These are phyloP conservation scores for Paspalum vaginatum DNA, from an alignment of 176 grass and related monocot species.

Conservation along the genomic window DNA sequence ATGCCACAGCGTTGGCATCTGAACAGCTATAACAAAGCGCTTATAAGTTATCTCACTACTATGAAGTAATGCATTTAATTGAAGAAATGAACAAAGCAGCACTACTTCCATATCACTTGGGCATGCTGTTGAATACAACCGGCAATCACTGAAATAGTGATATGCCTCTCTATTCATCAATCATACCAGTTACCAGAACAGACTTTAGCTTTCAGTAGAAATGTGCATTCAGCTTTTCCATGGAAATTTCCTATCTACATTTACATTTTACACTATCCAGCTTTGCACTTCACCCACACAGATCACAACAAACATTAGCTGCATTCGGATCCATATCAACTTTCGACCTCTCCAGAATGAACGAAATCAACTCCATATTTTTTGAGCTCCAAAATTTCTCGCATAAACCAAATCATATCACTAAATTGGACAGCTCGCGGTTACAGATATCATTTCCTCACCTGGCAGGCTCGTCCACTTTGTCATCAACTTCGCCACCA, in stretches of 20 bases:
- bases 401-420: neutral
- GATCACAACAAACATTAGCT: neutral
- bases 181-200: neutral
- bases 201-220: conserved; percentile 6
- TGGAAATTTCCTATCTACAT: conserved; percentile 2
- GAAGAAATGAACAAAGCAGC: neutral
- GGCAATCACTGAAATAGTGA: neutral
- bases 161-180: neutral
- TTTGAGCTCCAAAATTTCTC: neutral
- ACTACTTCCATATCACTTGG: neutral
- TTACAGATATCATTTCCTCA: conserved; percentile 30
- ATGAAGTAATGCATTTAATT: neutral
- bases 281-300: neutral
- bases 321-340: neutral
- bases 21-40: conserved; percentile 50
- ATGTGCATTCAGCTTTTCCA: neutral
- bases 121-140: conserved; percentile 4
- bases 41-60: conserved; percentile 44
- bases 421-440: neutral
- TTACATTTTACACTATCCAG: neutral
- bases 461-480: conserved; percentile 56
- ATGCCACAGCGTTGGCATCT: conserved; percentile 88
- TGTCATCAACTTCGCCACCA: conserved; percentile 44
- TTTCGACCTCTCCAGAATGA: neutral
- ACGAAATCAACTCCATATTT: no score